A percentile compares a stretch with the other conserved stretches of the same genome.
These are phyloP conservation scores for Martensiomyces pterosporus DNA, from an alignment of 192 early-diverging fungal genomes.

Conservation along the genomic window DNA sequence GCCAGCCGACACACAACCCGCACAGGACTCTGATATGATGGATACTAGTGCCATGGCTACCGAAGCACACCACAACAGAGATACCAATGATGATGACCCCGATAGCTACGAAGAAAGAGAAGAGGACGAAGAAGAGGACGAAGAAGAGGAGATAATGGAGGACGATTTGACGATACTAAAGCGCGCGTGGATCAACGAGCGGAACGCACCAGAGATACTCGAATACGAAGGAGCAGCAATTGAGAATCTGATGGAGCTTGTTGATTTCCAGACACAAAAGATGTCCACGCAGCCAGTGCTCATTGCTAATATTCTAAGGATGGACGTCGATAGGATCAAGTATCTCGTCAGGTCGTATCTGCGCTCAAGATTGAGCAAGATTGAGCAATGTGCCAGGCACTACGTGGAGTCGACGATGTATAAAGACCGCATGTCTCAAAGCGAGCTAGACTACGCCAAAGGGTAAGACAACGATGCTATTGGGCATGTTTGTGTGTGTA, in stretches of 20 bases:
- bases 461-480: conserved; percentile 26
- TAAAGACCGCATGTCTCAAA: conserved; percentile 29
- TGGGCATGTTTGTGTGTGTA: no score
- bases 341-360: conserved; percentile 48
- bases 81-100: conserved; percentile 7
- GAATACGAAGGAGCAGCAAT: conserved; percentile 36
- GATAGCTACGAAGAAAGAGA: not conserved
- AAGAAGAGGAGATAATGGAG: conserved; percentile 6
- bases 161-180: conserved; percentile 31
- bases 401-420: conserved; percentile 21
- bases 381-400: conserved; percentile 25
- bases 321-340: conserved; percentile 44
- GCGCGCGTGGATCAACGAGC: conserved; percentile 38
- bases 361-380: conserved; percentile 31
- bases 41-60: not conserved
- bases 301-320: conserved; percentile 30
- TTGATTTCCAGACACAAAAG: conserved; percentile 34
- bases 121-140: not conserved
- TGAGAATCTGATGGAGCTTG: conserved; percentile 49
- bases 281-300: conserved; percentile 15
- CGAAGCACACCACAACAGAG: not conserved
- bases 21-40: conserved; percentile 5
- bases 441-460: conserved; percentile 43
- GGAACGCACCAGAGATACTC: conserved; percentile 30
- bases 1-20: not conserved